Conservation (phyloP, 108 stramenopile species). For the Pseudonitzschia pungens region DNA sequence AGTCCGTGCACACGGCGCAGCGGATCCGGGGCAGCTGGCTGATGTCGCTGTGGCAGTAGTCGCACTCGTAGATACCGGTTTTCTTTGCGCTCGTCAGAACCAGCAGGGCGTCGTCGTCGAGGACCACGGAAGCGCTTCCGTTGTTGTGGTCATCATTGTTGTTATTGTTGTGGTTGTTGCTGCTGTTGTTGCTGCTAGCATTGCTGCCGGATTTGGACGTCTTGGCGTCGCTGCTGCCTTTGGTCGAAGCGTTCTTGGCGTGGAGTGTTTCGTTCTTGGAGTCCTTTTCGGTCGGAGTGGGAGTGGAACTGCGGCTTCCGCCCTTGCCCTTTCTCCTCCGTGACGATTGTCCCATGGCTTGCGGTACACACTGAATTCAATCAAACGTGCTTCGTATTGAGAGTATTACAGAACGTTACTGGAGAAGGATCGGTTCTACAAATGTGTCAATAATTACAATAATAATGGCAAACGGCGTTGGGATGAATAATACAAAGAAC, state of each 20-base stretch:
- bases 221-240: too few relatives aligned
- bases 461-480: too few relatives aligned
- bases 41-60: constrained; percentile 85
- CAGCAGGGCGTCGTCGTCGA: constrained; percentile 12
- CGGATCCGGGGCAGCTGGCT: constrained; percentile 79
- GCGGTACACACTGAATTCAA: neutral
- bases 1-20: constrained; percentile 82
- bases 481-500: too few relatives aligned
- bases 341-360: constrained; percentile 7
- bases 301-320: constrained; percentile 13
- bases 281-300: neutral
- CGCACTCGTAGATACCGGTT: constrained; percentile 85
- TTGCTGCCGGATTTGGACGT: too few relatives aligned
- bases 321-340: constrained; percentile 11
- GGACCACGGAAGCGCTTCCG: neutral
- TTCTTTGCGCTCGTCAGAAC: constrained; percentile 73
- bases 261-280: too few relatives aligned
- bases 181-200: too few relatives aligned
- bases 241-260: too few relatives aligned
- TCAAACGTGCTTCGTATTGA: too few relatives aligned
- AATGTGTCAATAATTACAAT: too few relatives aligned
- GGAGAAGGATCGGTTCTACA: too few relatives aligned
- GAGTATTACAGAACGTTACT: too few relatives aligned
- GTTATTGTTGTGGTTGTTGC: too few relatives aligned
- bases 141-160: neutral